These are phyloP conservation scores for Xylaria sp. DNA, from an alignment of 495 filamentous ascomycete species.

Conservation along the genomic window DNA sequence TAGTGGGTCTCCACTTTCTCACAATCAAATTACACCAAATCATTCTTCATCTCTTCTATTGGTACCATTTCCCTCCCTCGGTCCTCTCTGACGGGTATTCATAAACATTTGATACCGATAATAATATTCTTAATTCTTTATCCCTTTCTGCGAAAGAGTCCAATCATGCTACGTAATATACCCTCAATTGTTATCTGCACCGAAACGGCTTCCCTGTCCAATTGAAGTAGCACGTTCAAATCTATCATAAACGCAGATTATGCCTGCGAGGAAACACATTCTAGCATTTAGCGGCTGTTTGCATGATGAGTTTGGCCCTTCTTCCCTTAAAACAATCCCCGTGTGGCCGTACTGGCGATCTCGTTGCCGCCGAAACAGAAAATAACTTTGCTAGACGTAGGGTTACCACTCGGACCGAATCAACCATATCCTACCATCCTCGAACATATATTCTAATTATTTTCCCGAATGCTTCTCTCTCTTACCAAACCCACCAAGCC, in stretches of 20 bases:
- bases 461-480: too few relatives aligned
- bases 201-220: neutral
- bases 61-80: too few relatives aligned
- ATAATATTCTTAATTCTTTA: neutral
- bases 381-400: neutral
- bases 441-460: too few relatives aligned
- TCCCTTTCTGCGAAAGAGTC: neutral
- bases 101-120: neutral
- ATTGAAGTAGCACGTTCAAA: too few relatives aligned
- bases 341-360: neutral
- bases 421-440: neutral
- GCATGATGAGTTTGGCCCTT: neutral
- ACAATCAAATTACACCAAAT: neutral
- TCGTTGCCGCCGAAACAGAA: neutral
- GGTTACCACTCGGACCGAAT: neutral
- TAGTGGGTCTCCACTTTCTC: too few relatives aligned
- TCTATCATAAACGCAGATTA: too few relatives aligned
- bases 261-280: too few relatives aligned
- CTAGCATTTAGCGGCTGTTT: neutral
- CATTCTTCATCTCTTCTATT: too few relatives aligned
- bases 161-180: neutral
- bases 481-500: too few relatives aligned
- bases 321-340: neutral
- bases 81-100: too few relatives aligned
- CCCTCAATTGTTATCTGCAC: neutral